phyloP scores from a whole-genome alignment of 306 rosid species.

The Quercus robur region DNA sequence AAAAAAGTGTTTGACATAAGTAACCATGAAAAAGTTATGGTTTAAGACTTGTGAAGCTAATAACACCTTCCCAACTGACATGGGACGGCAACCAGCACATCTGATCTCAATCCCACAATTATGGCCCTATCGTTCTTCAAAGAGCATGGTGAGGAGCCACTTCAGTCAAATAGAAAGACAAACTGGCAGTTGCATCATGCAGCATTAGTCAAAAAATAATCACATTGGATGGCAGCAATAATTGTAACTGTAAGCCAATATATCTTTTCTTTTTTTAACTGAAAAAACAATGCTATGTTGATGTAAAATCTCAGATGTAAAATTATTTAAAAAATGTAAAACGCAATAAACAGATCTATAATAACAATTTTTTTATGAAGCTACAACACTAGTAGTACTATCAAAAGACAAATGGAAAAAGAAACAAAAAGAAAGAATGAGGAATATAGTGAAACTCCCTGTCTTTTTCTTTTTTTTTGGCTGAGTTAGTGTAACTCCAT shows the following conservation, averaged over 20 bases:
- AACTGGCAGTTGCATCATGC: not conserved
- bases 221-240: not conserved
- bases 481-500: not conserved
- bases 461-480: too few relatives aligned
- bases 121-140: not conserved
- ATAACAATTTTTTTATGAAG: not conserved
- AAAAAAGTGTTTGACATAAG: not conserved
- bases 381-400: not conserved
- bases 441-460: not conserved
- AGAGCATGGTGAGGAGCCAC: not conserved
- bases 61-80: not conserved
- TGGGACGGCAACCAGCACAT: not conserved
- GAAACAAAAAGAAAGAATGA: too few relatives aligned
- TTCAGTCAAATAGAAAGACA: not conserved
- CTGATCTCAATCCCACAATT: not conserved
- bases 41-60: not conserved
- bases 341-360: not conserved
- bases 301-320: not conserved
- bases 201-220: not conserved
- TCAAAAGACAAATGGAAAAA: not conserved
- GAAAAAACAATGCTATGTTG: not conserved
- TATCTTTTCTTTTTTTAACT: not conserved
- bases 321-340: not conserved
- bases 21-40: not conserved
- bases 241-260: not conserved